Evolutionary conservation across 768 basidiomycete genomes (phyloP).

Genomic region (Tulasnella calospora): DNA sequence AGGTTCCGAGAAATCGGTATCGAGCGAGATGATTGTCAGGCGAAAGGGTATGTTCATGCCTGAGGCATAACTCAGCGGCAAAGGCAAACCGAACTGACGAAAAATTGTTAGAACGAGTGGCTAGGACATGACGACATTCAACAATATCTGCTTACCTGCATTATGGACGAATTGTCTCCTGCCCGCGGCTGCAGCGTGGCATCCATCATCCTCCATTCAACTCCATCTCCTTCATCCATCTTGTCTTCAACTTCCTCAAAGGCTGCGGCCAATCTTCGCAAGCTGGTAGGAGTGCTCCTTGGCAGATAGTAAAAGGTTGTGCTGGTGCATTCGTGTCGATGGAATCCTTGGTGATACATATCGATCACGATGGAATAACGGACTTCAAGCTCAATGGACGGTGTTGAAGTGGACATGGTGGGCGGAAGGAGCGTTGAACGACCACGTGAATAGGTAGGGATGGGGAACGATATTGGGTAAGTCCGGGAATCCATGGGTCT

Average conservation of each 20-base stretch:
- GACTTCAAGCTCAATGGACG: neutral
- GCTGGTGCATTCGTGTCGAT: constrained; percentile 10
- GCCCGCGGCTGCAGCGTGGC: neutral
- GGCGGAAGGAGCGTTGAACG: constrained; percentile 12
- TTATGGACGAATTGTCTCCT: neutral
- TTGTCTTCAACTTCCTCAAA: constrained; percentile 22
- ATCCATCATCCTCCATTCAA: constrained; percentile 11
- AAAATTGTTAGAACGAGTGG: neutral
- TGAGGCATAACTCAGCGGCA: constrained; percentile 9
- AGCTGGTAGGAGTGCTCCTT: neutral
- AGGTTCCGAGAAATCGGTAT: neutral
- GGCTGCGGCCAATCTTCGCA: neutral
- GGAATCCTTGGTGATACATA: neutral
- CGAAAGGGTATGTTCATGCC: neutral
- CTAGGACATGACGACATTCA: neutral
- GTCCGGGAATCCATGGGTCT: neutral
- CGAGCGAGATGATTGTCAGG: neutral
- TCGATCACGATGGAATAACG: neutral
- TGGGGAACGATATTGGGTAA: constrained; percentile 17
- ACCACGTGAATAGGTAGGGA: constrained; percentile 15
- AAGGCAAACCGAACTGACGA: constrained; percentile 10
- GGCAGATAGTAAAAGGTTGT: constrained; percentile 7
- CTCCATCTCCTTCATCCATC: neutral
- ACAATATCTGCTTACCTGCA: neutral
- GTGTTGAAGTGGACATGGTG: neutral